These are phyloP conservation scores for Verticillium albo-atrum DNA, from an alignment of 2,329 filamentous ascomycete genomes.

Conservation along the genomic window DNA sequence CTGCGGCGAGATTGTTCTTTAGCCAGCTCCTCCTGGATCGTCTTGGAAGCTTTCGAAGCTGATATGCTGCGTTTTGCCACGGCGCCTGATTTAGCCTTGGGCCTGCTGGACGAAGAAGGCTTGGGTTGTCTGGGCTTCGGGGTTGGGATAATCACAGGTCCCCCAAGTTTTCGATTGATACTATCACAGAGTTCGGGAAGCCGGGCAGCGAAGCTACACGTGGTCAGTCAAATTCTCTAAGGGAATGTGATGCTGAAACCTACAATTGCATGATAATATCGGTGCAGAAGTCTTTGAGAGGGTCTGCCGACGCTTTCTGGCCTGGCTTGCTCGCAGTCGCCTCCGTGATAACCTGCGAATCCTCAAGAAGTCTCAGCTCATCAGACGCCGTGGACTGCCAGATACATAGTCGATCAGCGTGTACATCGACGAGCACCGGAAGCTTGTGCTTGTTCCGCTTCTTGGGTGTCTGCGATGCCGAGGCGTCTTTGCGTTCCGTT, in stretches of 20 bases:
- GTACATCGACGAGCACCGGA: slow-evolving; percentile 62
- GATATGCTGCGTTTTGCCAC: slow-evolving; percentile 40
- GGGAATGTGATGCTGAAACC: slow-evolving; percentile 25
- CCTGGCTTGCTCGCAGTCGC: slow-evolving; percentile 28
- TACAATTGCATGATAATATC: slow-evolving; percentile 79
- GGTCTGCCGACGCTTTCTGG: slow-evolving; percentile 49
- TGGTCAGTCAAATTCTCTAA: slow-evolving; percentile 25
- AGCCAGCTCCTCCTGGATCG: slow-evolving; percentile 58
- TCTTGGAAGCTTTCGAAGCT: slow-evolving; percentile 38
- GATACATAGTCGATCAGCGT: slow-evolving; percentile 75
- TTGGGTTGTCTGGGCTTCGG: slow-evolving; percentile 46
- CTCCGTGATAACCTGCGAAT: slow-evolving; percentile 35
- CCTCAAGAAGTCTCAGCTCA: slow-evolving; percentile 45
- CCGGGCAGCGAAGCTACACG: slow-evolving; percentile 63
- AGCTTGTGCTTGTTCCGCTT: slow-evolving; percentile 62
- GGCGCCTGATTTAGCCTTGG: slow-evolving; percentile 47
- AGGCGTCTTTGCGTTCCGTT: slow-evolving; percentile 23
- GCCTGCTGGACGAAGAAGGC: slow-evolving; percentile 29
- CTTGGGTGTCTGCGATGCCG: slow-evolving; percentile 33
- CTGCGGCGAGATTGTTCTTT: slow-evolving; percentile 53
- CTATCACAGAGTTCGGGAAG: slow-evolving; percentile 66
- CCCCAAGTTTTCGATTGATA: slow-evolving; percentile 73
- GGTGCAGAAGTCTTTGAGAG: slow-evolving; percentile 70
- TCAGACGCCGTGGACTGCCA: slow-evolving; percentile 74
- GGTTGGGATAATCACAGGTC: slow-evolving; percentile 57